phyloP scores from a whole-genome alignment of 169 alveolate genomes.

The Theileria annulata region DNA sequence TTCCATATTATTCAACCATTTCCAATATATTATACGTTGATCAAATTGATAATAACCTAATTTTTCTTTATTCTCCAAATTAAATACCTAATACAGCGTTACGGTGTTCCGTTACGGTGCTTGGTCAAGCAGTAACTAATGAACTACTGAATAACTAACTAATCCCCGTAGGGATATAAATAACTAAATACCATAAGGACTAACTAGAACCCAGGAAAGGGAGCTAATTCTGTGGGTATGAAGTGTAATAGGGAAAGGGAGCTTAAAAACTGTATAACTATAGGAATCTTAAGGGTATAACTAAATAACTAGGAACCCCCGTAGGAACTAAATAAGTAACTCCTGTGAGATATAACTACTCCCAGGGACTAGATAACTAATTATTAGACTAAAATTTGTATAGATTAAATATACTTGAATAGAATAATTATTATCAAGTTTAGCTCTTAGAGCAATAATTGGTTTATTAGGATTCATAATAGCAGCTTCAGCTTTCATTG shows the following conservation, averaged over 20 bases:
- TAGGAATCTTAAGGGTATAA: background rate
- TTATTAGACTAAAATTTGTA: no score
- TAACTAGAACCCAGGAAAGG: no score
- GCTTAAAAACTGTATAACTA: conserved; percentile 80
- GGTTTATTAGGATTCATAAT: conserved; percentile 93
- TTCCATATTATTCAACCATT: conserved; percentile 87
- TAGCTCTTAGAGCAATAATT: conserved; percentile 93
- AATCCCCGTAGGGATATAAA: background rate
- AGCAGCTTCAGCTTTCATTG: conserved; percentile 96
- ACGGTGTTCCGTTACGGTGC: no score
- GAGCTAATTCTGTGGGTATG: no score
- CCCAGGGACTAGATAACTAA: no score
- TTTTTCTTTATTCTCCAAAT: conserved; percentile 91
- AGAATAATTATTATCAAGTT: conserved; percentile 40
- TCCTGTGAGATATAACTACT: background rate
- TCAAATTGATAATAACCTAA: conserved; percentile 88
- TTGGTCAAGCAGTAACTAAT: no score
- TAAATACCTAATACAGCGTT: conserved; percentile 68
- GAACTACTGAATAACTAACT: no score
- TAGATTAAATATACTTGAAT: no score
- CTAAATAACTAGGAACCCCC: background rate
- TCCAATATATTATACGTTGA: conserved; percentile 92
- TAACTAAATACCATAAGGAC: no score
- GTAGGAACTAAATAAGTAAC: background rate
- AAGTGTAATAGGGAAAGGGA: no score